These are phyloP conservation scores for Neltuma alba DNA, from an alignment of 306 rosid genomes.

Conservation along the genomic window DNA sequence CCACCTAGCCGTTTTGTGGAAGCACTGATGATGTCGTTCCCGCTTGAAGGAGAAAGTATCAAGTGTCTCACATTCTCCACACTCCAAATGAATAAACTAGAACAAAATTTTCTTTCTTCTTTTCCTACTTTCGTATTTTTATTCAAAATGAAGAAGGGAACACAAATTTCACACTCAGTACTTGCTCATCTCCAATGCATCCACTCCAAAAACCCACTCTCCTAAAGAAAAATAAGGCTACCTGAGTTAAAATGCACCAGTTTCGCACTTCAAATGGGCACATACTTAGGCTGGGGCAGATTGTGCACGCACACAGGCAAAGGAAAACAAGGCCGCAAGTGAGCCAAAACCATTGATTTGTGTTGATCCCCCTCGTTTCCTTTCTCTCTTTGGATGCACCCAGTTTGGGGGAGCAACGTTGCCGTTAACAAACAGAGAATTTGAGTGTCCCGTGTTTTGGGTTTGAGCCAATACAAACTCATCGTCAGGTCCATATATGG, in stretches of 20 bases:
- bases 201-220: too few relatives aligned
- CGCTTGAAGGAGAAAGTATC: not conserved
- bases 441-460: slow-evolving; percentile 4
- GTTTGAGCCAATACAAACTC: slow-evolving; percentile 34
- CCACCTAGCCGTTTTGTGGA: too few relatives aligned
- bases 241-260: not conserved
- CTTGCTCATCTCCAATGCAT: not conserved
- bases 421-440: slow-evolving; percentile 35
- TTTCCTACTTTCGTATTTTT: not conserved
- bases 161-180: not conserved
- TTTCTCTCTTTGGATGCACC: not conserved
- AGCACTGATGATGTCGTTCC: too few relatives aligned
- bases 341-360: too few relatives aligned
- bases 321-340: too few relatives aligned
- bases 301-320: not conserved
- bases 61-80: not conserved
- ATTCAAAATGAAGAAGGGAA: not conserved
- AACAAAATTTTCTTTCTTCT: not conserved
- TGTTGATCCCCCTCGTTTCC: too few relatives aligned
- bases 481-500: slow-evolving; percentile 12
- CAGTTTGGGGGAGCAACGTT: slow-evolving; percentile 32
- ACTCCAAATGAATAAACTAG: not conserved
- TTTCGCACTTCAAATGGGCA: not conserved
- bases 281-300: not conserved
- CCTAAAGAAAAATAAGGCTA: not conserved